Evolutionary conservation across 495 filamentous ascomycete genomes (phyloP).

Genomic region (Daldinia decipiens): DNA sequence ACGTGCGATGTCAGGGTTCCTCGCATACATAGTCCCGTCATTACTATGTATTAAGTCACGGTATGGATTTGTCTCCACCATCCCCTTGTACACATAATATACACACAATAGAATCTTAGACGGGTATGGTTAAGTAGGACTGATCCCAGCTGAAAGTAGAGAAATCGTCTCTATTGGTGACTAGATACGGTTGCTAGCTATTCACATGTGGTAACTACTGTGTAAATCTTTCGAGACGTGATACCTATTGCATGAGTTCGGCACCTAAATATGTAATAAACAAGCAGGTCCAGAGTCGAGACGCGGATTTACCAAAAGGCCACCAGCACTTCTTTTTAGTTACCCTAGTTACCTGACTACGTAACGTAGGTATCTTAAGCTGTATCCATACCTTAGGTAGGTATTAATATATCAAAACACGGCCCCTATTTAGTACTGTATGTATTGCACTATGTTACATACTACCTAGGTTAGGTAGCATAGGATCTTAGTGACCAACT

Average conservation of each 20-base stretch:
- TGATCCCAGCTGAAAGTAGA: neutral
- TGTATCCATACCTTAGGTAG: no score
- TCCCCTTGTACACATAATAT: neutral
- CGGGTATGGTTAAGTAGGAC: neutral
- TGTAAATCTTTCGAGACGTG: neutral
- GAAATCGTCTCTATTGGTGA: neutral
- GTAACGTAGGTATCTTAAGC: no score
- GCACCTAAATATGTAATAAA: neutral
- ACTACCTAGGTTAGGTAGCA: no score
- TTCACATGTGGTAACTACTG: neutral
- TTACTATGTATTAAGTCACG: neutral
- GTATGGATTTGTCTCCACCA: neutral
- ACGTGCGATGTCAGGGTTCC: neutral
- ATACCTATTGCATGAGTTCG: conserved; percentile 11
- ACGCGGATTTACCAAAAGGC: neutral
- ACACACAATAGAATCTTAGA: neutral
- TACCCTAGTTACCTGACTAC: no score
- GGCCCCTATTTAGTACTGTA: no score
- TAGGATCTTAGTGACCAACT: no score
- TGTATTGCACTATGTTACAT: no score
- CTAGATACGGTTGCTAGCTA: neutral
- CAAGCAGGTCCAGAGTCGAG: neutral
- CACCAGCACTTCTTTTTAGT: no score
- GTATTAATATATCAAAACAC: no score
- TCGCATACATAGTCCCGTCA: no score